A percentile compares a stretch with the other conserved stretches of the same genome.
phyloP scores from a whole-genome alignment of 2,329 filamentous ascomycete genomes.

The Xylariales sp. region DNA sequence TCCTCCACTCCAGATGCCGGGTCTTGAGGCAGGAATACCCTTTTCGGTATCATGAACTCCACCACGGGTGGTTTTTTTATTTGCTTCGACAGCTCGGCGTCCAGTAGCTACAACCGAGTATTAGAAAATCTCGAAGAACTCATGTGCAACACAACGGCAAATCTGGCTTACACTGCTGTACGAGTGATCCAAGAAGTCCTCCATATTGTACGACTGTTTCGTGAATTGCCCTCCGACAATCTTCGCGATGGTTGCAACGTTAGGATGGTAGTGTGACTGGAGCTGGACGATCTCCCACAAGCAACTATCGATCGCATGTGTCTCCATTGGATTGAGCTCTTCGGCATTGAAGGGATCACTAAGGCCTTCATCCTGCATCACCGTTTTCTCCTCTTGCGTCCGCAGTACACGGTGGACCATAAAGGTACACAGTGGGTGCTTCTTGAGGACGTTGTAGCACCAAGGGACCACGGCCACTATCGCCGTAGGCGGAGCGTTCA shows the following conservation, averaged over 20 bases:
- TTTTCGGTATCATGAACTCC: conserved; percentile 91
- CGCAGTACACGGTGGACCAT: conserved; percentile 81
- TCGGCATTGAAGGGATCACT: conserved; percentile 71
- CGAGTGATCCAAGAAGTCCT: conserved; percentile 94
- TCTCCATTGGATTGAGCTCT: conserved; percentile 79
- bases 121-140: conserved; percentile 26
- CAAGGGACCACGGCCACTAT: conserved; percentile 87
- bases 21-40: conserved; percentile 60
- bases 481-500: conserved; percentile 85
- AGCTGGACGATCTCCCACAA: conserved; percentile 93
- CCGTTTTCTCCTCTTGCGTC: conserved; percentile 51
- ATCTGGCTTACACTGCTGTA: conserved; percentile 66
- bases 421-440: conserved; percentile 86
- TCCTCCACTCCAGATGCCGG: conserved; percentile 42
- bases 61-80: conserved; percentile 83
- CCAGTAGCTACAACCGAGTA: conserved; percentile 58
- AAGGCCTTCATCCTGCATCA: conserved; percentile 55
- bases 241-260: conserved; percentile 87
- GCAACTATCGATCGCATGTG: conserved; percentile 82
- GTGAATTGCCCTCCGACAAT: conserved; percentile 97
- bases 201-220: conserved; percentile 89
- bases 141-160: conserved; percentile 2
- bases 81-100: conserved; percentile 76
- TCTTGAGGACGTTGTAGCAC: conserved; percentile 91
- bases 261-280: conserved; percentile 92